Evolutionary conservation across 768 basidiomycete genomes (phyloP).

Genomic region (Strobilomyces dryophilus): DNA sequence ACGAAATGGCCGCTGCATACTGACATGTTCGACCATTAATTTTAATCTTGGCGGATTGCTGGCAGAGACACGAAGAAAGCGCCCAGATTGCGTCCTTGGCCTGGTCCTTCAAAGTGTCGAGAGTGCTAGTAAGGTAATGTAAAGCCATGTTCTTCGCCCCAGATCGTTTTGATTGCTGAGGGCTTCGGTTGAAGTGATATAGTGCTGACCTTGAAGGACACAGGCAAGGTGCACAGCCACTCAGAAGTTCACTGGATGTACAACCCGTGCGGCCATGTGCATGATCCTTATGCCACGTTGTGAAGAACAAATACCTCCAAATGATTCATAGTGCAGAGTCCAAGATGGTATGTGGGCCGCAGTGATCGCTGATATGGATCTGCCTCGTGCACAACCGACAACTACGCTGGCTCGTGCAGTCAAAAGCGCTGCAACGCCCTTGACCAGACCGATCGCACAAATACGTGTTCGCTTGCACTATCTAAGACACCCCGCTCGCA

Average conservation of each 20-base stretch:
- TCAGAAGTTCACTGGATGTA: too few species aligned
- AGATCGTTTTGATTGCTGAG: neutral
- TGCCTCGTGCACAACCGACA: conserved; percentile 19
- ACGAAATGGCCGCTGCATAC: conserved; percentile 28
- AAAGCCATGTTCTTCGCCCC: conserved; percentile 25
- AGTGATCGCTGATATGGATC: conserved; percentile 21
- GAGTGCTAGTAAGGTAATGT: conserved; percentile 33
- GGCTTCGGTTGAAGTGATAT: neutral
- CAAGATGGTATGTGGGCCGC: neutral
- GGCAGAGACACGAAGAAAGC: conserved; percentile 75
- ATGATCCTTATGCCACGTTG: neutral
- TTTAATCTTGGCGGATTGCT: conserved; percentile 82
- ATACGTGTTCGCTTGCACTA: neutral
- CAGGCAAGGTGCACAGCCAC: conserved; percentile 9
- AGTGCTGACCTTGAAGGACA: too few species aligned
- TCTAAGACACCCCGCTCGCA: neutral
- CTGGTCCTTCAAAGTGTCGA: conserved; percentile 65
- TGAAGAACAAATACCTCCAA: conserved; percentile 8
- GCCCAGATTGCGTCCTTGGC: conserved; percentile 82
- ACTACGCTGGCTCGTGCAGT: neutral
- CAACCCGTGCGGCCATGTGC: neutral
- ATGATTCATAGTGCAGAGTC: neutral
- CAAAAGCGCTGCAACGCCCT: neutral
- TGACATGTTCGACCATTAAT: conserved; percentile 93
- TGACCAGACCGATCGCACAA: conserved; percentile 1